Conservation (phyloP, 2,329 filamentous ascomycete species). For the Apiospora hydei region DNA sequence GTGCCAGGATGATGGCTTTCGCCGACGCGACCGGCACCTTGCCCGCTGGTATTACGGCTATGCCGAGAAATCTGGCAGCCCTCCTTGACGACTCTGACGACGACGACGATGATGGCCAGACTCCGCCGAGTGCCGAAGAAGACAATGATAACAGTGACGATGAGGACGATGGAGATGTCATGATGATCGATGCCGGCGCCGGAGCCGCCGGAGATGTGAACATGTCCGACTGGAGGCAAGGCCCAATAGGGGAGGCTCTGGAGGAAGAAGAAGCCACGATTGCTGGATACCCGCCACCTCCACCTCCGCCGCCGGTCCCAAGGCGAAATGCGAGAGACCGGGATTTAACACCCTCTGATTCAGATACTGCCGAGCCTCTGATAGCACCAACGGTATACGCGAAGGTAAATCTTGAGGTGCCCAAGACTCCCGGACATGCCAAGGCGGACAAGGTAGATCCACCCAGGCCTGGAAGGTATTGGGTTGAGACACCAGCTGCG, state of each 20-base stretch:
- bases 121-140: constrained; percentile 53
- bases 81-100: constrained; percentile 38
- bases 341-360: constrained; percentile 74
- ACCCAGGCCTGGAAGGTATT: constrained; percentile 78
- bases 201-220: constrained; percentile 47
- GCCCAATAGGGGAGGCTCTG: constrained; percentile 67
- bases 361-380: constrained; percentile 73
- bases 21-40: constrained; percentile 25
- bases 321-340: constrained; percentile 58
- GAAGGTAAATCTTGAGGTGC: constrained; percentile 75
- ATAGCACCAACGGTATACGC: constrained; percentile 68
- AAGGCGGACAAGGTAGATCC: constrained; percentile 52
- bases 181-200: constrained; percentile 62
- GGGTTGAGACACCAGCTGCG: constrained; percentile 80
- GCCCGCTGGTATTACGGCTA: constrained; percentile 16
- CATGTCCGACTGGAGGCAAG: constrained; percentile 55
- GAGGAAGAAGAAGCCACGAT: constrained; percentile 81
- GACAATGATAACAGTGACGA: constrained; percentile 78
- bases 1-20: constrained; percentile 35
- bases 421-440: constrained; percentile 75
- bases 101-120: constrained; percentile 50
- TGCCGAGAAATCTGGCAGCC: constrained; percentile 22
- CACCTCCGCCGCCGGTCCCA: constrained; percentile 63
- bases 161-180: constrained; percentile 60
- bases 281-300: constrained; percentile 74